Conservation (phyloP, 2,329 filamentous ascomycete species). For the Blastomyces emzantsi region DNA sequence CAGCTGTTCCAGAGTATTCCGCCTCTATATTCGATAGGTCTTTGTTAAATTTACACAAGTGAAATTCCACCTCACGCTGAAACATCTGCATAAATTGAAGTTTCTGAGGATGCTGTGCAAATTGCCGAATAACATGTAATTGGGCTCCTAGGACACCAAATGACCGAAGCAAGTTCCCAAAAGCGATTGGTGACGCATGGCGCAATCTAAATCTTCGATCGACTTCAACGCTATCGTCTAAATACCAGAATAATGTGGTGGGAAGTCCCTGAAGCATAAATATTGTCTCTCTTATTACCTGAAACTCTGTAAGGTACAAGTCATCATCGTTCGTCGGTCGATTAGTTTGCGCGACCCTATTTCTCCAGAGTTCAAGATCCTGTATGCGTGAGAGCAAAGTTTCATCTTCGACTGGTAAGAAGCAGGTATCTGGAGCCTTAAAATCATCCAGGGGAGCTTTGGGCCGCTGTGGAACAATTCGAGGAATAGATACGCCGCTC, state of each 20-base stretch:
- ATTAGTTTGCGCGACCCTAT: conserved; percentile 17
- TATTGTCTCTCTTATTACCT: conserved; percentile 65
- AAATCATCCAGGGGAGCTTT: conserved; percentile 26
- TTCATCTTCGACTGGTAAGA: conserved; percentile 25
- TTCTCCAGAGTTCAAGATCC: conserved; percentile 42
- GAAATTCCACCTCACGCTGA: conserved; percentile 51
- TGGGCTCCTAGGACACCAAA: conserved; percentile 43
- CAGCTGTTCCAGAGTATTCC: conserved; percentile 46
- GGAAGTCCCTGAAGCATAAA: conserved; percentile 77
- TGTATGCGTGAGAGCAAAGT: conserved; percentile 33
- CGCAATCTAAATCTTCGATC: conserved; percentile 30
- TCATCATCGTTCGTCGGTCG: conserved; percentile 19
- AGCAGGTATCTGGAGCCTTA: conserved; percentile 27
- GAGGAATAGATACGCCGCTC: conserved; percentile 26
- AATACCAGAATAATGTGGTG: conserved; percentile 57
- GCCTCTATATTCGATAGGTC: conserved; percentile 52
- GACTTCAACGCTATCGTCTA: conserved; percentile 28
- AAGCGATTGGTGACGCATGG: conserved; percentile 27
- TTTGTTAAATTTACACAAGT: conserved; percentile 51
- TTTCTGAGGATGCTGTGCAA: conserved; percentile 38
- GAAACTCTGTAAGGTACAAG: conserved; percentile 55
- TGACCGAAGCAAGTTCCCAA: conserved; percentile 30
- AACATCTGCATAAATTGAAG: conserved; percentile 62
- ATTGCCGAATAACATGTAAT: conserved; percentile 42
- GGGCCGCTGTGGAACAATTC: conserved; percentile 22